Evolutionary conservation across 108 stramenopile species (phyloP).

Genomic region (Nannochloropsis oceanica): DNA sequence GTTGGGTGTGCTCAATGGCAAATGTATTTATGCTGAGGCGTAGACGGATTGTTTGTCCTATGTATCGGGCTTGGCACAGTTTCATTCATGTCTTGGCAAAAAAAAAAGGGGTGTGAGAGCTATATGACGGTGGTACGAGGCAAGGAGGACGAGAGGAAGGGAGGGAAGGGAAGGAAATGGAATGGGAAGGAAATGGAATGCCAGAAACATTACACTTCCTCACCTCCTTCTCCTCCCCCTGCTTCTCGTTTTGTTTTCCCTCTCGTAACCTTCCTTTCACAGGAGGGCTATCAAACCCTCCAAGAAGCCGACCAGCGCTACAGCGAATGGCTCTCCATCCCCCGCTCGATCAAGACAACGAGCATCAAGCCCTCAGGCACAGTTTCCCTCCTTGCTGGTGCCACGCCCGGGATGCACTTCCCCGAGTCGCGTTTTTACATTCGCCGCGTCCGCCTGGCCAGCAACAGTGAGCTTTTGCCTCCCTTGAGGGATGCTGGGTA

Average conservation of each 20-base stretch:
- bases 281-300: constrained; percentile 4
- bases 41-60: too few relatives aligned
- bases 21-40: too few relatives aligned
- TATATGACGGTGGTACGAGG: too few relatives aligned
- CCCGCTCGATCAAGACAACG: constrained; percentile 43
- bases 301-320: constrained; percentile 18
- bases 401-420: constrained; percentile 49
- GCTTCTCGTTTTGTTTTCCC: neutral
- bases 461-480: constrained; percentile 31
- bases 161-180: neutral
- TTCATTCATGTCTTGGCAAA: too few relatives aligned
- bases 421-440: constrained; percentile 46
- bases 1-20: too few relatives aligned
- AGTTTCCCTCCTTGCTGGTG: constrained; percentile 47
- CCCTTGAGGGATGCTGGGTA: constrained; percentile 38
- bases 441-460: constrained; percentile 36
- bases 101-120: too few relatives aligned
- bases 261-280: neutral
- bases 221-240: neutral
- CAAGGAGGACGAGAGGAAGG: neutral
- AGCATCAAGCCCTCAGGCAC: constrained; percentile 45
- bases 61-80: too few relatives aligned
- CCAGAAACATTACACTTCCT: neutral
- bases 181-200: neutral
- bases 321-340: neutral